phyloP scores from a whole-genome alignment of 805 yeast genomes.

The Zygosaccharomyces kombuchaensis region DNA sequence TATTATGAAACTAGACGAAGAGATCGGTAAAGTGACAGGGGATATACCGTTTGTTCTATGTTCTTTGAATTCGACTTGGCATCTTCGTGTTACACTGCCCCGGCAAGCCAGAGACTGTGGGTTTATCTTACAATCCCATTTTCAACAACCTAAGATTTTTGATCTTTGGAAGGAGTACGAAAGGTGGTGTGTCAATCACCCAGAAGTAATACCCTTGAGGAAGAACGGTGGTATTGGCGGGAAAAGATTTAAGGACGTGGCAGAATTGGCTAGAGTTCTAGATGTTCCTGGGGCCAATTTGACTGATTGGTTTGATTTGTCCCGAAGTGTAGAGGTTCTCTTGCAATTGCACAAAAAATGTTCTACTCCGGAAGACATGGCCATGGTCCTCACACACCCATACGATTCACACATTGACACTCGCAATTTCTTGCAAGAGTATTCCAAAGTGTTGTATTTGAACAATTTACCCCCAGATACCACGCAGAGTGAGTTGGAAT shows the following conservation, averaged over 20 bases:
- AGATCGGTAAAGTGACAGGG: constrained; percentile 41
- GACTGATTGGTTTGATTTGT: constrained; percentile 6
- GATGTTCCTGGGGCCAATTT: constrained; percentile 4
- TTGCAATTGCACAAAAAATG: constrained; percentile 31
- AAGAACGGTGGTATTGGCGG: constrained; percentile 8
- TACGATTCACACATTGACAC: constrained; percentile 74
- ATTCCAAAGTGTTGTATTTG: constrained; percentile 73
- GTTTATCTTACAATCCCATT: constrained; percentile 64
- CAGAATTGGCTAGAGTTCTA: constrained; percentile 16
- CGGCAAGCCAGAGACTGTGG: constrained; percentile 78
- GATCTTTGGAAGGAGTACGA: constrained; percentile 70
- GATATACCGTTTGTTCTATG: constrained; percentile 55
- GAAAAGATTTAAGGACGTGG: constrained; percentile 8
- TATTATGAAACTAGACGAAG: constrained; percentile 48
- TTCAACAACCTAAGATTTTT: constrained; percentile 72
- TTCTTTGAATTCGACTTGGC: constrained; percentile 60
- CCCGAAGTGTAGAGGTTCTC: constrained; percentile 27
- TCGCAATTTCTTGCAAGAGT: constrained; percentile 59
- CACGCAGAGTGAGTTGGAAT: constrained; percentile 84
- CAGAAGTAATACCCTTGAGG: constrained; percentile 30
- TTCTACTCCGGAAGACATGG: constrained; percentile 45
- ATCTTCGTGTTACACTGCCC: constrained; percentile 69
- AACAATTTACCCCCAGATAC: constrained; percentile 81
- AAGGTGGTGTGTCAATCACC: constrained; percentile 65
- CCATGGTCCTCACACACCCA: constrained; percentile 62